Evolutionary conservation across 83 land plant genomes (phyloP).

Genomic region (Picea abies): DNA sequence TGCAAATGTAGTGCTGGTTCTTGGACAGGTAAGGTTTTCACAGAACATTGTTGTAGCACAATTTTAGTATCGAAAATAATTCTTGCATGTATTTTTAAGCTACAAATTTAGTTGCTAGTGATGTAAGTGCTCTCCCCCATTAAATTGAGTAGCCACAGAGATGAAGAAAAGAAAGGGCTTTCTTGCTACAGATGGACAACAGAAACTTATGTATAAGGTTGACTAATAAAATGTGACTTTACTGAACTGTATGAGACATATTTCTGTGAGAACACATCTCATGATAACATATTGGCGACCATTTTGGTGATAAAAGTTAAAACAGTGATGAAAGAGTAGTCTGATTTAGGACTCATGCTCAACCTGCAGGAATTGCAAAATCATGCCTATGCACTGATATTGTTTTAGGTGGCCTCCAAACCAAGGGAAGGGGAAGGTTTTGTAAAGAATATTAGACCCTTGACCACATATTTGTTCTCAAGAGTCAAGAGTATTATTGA

Average conservation of each 20-base stretch:
- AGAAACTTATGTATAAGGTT: not conserved
- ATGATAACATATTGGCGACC: not conserved
- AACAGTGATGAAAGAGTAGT: not conserved
- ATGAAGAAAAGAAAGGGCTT: no score
- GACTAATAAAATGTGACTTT: no score
- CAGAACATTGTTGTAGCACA: not conserved
- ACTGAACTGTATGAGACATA: no score
- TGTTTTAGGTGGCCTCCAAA: no score
- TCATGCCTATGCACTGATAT: not conserved
- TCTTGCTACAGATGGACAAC: no score
- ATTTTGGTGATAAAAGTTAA: not conserved
- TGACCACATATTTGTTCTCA: no score
- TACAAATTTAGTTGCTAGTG: not conserved
- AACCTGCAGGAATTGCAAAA: not conserved
- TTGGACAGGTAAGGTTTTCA: slow-evolving; percentile 79
- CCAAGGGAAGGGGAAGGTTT: no score
- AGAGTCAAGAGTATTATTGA: no score
- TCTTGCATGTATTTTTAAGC: slow-evolving; percentile 2
- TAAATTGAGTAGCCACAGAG: no score
- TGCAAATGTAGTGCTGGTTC: slow-evolving; percentile 83
- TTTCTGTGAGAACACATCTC: not conserved
- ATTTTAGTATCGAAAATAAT: not conserved
- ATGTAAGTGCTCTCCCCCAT: no score
- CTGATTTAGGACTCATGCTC: not conserved
- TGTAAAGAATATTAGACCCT: no score